phyloP scores from a whole-genome alignment of 2,329 filamentous ascomycete genomes.

The Fusarium palustre region DNA sequence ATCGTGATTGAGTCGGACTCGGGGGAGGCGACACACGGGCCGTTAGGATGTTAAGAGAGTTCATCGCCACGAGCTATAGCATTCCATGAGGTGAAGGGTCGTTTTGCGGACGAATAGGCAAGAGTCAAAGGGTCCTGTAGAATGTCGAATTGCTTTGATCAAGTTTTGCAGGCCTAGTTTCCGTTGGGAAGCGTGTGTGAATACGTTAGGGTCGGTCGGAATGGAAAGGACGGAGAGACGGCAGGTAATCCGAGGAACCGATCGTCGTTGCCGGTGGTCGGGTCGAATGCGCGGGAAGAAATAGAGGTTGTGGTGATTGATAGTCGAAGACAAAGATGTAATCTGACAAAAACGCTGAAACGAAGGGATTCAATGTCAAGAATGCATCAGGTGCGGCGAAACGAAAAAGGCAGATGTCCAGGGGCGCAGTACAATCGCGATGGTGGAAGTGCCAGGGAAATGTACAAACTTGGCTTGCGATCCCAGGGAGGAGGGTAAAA shows the following conservation, averaged over 20 bases:
- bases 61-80: conserved; percentile 76
- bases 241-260: conserved; percentile 7
- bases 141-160: not conserved
- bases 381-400: conserved; percentile 37
- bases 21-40: conserved; percentile 77
- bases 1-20: conserved; percentile 67
- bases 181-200: conserved; percentile 2
- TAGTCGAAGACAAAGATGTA: conserved; percentile 15
- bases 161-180: not conserved
- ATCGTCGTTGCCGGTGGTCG: conserved; percentile 16
- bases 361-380: conserved; percentile 41
- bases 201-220: conserved; percentile 1
- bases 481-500: conserved; percentile 21
- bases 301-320: conserved; percentile 1
- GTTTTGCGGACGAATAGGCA: not conserved
- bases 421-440: conserved; percentile 34
- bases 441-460: conserved; percentile 25
- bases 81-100: conserved; percentile 63
- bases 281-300: conserved; percentile 30
- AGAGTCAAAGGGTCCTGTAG: conserved; percentile 3
- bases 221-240: conserved; percentile 15
- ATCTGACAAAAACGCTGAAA: conserved; percentile 33
- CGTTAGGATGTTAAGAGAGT: conserved; percentile 95
- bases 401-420: conserved; percentile 22
- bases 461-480: conserved; percentile 17